These are phyloP conservation scores for Tricholomella constricta DNA, from an alignment of 768 basidiomycete species.

Conservation along the genomic window DNA sequence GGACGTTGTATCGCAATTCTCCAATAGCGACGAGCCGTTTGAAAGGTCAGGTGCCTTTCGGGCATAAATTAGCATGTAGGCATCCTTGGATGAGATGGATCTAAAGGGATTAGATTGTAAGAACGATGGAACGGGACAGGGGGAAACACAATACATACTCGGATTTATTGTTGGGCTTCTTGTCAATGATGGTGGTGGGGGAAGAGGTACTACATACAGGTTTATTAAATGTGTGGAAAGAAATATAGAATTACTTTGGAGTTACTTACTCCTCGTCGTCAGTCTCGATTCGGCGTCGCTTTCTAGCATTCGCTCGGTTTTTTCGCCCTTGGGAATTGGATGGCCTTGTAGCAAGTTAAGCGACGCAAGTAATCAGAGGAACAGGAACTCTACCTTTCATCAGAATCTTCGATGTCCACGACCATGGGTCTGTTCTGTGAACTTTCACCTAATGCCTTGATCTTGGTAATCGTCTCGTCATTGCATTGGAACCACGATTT, in stretches of 20 bases:
- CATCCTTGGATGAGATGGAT: conserved; percentile 76
- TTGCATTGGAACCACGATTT: conserved; percentile 90
- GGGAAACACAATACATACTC: conserved; percentile 10
- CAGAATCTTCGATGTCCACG: conserved; percentile 27
- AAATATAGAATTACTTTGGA: background rate
- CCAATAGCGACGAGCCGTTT: background rate
- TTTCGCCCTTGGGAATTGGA: conserved; percentile 34
- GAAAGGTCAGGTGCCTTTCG: conserved; percentile 35
- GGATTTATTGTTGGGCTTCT: background rate
- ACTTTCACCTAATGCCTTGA: conserved; percentile 51
- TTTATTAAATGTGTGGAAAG: background rate
- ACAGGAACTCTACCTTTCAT: conserved; percentile 16
- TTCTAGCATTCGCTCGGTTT: conserved; percentile 43
- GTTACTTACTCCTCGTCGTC: conserved; percentile 45
- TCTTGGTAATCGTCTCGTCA: conserved; percentile 79
- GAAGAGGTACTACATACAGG: background rate
- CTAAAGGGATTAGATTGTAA: conserved; percentile 28
- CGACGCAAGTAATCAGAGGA: background rate
- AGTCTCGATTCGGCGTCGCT: conserved; percentile 57
- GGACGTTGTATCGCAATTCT: background rate
- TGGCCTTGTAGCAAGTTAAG: conserved; percentile 19
- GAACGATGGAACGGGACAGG: background rate
- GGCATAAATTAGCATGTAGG: conserved; percentile 94
- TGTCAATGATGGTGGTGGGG: background rate
- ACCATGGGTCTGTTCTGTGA: conserved; percentile 33